These are phyloP conservation scores for Hymenoscyphus infarciens DNA, from an alignment of 2,329 filamentous ascomycete species.

Conservation along the genomic window DNA sequence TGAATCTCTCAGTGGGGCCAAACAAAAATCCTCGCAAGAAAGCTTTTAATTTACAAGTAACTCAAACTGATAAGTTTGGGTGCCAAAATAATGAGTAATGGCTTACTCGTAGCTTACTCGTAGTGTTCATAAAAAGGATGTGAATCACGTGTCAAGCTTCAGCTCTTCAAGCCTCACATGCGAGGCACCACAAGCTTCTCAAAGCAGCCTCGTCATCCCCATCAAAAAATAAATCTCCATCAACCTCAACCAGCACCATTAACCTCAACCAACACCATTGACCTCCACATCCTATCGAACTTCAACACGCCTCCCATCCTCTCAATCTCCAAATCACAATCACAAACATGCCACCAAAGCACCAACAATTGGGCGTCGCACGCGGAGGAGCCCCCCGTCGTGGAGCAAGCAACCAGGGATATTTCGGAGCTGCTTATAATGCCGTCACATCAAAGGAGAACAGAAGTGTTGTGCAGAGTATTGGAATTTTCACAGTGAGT, in stretches of 20 bases:
- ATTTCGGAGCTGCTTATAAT: conserved; percentile 56
- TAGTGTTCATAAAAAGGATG: background rate
- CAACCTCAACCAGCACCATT: too few species aligned
- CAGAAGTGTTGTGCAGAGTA: conserved; percentile 63
- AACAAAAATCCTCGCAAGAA: too few species aligned
- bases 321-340: background rate
- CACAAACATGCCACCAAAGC: conserved; percentile 58
- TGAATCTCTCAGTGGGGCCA: too few species aligned
- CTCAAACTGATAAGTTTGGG: too few species aligned
- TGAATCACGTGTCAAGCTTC: background rate
- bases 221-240: background rate
- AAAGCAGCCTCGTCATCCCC: background rate
- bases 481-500: conserved; percentile 65
- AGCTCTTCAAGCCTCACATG: background rate
- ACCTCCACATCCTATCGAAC: background rate
- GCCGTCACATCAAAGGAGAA: conserved; percentile 65
- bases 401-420: conserved; percentile 45
- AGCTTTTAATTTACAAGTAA: too few species aligned
- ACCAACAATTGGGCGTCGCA: conserved; percentile 51
- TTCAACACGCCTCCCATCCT: background rate
- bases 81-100: too few species aligned
- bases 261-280: background rate
- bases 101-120: too few species aligned
- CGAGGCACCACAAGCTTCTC: background rate
- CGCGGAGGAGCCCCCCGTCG: conserved; percentile 38